Evolutionary conservation across 1,284 basidiomycete species (phyloP).

Genomic region (Ustilago cynodontis): DNA sequence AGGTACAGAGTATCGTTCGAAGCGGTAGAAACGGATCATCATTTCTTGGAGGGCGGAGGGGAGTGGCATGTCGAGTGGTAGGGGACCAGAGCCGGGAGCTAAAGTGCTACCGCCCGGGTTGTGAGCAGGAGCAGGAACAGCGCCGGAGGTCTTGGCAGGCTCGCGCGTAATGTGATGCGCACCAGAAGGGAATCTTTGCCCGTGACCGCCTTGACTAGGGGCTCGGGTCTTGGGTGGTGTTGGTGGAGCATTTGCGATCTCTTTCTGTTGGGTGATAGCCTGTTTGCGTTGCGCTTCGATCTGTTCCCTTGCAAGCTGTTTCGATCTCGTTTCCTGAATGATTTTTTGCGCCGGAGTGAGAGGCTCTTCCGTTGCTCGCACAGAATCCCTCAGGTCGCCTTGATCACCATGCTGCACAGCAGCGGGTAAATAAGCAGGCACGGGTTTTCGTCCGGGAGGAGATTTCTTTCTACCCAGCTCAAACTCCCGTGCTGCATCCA

Average conservation of each 20-base stretch:
- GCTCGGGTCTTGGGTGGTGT: constrained; percentile 30
- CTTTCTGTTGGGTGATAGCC: constrained; percentile 11
- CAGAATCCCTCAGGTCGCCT: background rate
- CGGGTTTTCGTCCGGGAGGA: constrained; percentile 57
- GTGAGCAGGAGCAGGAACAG: background rate
- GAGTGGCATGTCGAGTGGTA: constrained; percentile 56
- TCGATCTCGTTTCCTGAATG: constrained; percentile 60
- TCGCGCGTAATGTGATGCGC: constrained; percentile 42
- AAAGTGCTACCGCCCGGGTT: constrained; percentile 25
- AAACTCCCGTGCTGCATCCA: constrained; percentile 26
- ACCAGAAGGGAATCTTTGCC: constrained; percentile 36
- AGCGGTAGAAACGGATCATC: constrained; percentile 69
- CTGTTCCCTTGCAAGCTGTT: constrained; percentile 49
- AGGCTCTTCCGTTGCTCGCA: constrained; percentile 20
- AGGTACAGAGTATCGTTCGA: constrained; percentile 68
- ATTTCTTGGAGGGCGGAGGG: constrained; percentile 65
- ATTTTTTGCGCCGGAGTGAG: constrained; percentile 63
- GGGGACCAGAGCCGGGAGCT: constrained; percentile 52
- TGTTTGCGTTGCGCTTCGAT: constrained; percentile 39
- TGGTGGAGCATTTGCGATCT: constrained; percentile 17
- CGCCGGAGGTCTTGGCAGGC: constrained; percentile 7
- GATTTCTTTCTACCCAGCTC: constrained; percentile 42
- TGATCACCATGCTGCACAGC: background rate
- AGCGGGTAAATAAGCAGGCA: constrained; percentile 33
- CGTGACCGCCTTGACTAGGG: constrained; percentile 1